Conservation (phyloP, 169 alveolate species). For the Besnoitia besnoiti region DNA sequence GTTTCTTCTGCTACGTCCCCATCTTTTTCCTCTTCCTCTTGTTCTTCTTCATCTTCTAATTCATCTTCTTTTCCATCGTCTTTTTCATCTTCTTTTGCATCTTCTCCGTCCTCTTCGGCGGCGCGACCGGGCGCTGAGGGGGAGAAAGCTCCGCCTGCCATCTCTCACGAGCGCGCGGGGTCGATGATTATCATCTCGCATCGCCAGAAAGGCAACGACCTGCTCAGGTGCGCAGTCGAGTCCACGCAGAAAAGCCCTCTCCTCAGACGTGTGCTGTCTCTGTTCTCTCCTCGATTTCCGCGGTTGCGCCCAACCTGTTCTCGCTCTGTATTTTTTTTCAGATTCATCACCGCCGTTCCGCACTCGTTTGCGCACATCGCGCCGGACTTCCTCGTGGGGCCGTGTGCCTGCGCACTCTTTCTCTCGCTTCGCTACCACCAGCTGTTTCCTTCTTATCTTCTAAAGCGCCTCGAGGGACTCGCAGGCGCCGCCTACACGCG, state of each 20-base stretch:
- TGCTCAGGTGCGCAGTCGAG: neutral
- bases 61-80: neutral
- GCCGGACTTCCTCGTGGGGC: conserved; percentile 75
- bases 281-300: neutral
- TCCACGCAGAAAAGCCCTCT: neutral
- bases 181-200: neutral
- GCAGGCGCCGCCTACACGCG: conserved; percentile 58
- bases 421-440: conserved; percentile 70
- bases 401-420: conserved; percentile 69
- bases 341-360: conserved; percentile 61
- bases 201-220: neutral
- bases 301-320: too few species aligned
- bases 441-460: conserved; percentile 68
- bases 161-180: neutral
- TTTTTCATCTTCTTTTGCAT: neutral
- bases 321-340: neutral
- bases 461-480: conserved; percentile 64
- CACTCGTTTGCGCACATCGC: conserved; percentile 62
- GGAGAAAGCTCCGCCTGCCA: neutral
- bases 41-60: neutral
- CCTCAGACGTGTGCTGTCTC: neutral
- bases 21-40: neutral
- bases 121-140: neutral
- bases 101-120: neutral
- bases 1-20: neutral